These are phyloP conservation scores for Micractinium conductrix DNA, from an alignment of 139 green algal genomes.

Conservation along the genomic window DNA sequence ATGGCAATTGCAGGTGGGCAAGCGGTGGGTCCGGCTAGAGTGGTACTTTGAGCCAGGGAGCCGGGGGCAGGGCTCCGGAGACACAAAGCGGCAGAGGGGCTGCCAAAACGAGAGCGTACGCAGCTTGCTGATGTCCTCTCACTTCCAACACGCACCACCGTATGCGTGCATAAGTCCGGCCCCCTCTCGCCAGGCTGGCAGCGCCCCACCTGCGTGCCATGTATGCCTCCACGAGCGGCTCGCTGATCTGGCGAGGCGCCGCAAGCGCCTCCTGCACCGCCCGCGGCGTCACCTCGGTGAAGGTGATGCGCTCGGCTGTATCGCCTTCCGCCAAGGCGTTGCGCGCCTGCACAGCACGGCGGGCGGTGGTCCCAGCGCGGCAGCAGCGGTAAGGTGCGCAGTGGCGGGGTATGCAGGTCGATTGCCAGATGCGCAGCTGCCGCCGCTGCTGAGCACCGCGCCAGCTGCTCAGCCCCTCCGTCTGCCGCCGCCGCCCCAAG, in stretches of 20 bases:
- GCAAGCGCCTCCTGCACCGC: constrained; percentile 80
- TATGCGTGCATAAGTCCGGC: neutral
- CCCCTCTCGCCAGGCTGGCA: neutral
- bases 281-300: constrained; percentile 65
- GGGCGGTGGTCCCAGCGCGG: neutral
- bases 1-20: neutral
- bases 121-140: neutral
- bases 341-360: constrained; percentile 30
- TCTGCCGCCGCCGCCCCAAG: neutral
- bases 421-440: neutral
- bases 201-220: constrained; percentile 64
- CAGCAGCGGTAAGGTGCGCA: neutral
- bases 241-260: constrained; percentile 64
- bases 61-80: neutral
- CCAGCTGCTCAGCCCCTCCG: neutral
- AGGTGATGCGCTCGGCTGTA: constrained; percentile 19
- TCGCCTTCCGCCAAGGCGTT: neutral
- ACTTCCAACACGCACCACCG: neutral
- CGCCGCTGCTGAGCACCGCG: neutral
- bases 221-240: constrained; percentile 91
- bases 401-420: neutral
- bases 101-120: neutral
- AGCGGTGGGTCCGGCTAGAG: neutral
- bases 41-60: neutral
- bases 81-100: neutral